Base-by-base conservation (phyloP, 805 yeast species). In the Jamesozyma lodderae region DNA sequence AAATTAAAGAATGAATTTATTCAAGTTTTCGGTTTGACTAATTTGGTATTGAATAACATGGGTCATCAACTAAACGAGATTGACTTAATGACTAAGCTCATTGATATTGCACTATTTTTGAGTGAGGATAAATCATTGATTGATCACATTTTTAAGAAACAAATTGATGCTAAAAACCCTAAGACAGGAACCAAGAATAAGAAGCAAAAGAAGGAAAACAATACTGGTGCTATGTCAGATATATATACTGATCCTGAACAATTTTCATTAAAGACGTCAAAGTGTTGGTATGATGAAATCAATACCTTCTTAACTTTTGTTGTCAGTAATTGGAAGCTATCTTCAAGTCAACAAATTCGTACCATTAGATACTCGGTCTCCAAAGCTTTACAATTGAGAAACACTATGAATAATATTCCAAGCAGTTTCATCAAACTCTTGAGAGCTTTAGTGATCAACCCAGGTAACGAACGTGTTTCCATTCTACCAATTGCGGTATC, bases 401-500 rank as follows among this genome's bases (percentile, higher is more conserved):
- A 55, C 14, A 15, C 51, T 27, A 40, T 52, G 16, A 60, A 64
- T 13, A 17, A 45, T 35, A 49, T 67, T 31, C 53, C 59, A 18
- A 21, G 36, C 0, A 43, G 52, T 20, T 47, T 60, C 16, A 28
- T 44, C 9, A 68, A 67, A 17, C 53, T 77, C 18, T 61, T 84
- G 25, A 68, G 76, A 35, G 57, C 69, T 3, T 60, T 82, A n/a
- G 73, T 84, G 3, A 48, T 84, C 29, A 75, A 71, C 53, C 95
- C 95, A 2, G 84, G 81, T 4, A 57, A 54, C 26, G 79, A 77
- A 36, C 69, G 72, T 29, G 70, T 72, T 30, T 78, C 86, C 11
- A 67, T 83, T 22, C 64, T 83, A 43, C 95, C 96, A 7, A 75
- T 88, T 41, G 79, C 81, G 1, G 58, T 75, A 10, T 61, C 66